These are phyloP conservation scores for Echites panduratus DNA, from an alignment of 257 asterid species.

Conservation along the genomic window DNA sequence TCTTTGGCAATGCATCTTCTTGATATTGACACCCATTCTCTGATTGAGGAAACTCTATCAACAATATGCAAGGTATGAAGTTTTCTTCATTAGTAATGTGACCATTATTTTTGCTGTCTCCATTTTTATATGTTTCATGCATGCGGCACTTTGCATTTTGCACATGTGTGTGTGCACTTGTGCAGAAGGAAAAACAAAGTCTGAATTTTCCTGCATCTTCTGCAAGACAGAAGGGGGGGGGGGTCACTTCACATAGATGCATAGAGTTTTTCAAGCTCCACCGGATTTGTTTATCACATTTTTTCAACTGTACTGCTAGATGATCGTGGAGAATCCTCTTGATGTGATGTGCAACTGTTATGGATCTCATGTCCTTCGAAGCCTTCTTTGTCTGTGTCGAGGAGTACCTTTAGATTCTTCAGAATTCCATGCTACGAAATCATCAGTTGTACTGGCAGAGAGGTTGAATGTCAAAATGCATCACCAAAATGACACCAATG, in stretches of 20 bases:
- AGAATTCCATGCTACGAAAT: slow-evolving; percentile 64
- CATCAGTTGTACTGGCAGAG: slow-evolving; percentile 63
- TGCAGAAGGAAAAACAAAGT: neutral
- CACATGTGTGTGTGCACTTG: too few relatives aligned
- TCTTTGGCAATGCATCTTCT: slow-evolving; percentile 72
- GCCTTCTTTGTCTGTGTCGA: slow-evolving; percentile 80
- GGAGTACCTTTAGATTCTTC: slow-evolving; percentile 72
- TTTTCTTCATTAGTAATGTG: neutral
- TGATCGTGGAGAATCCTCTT: slow-evolving; percentile 54
- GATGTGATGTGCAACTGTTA: slow-evolving; percentile 81
- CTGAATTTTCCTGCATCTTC: too few relatives aligned
- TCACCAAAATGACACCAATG: slow-evolving; percentile 27
- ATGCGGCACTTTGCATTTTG: neutral
- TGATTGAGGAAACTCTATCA: slow-evolving; percentile 53
- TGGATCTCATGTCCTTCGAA: slow-evolving; percentile 93
- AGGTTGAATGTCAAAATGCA: slow-evolving; percentile 58
- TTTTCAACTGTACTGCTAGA: slow-evolving; percentile 32
- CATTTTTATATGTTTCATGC: neutral
- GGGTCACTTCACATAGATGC: neutral
- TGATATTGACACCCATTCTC: slow-evolving; percentile 46
- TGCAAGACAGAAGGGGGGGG: too few relatives aligned
- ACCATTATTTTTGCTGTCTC: neutral
- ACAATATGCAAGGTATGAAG: slow-evolving; percentile 57
- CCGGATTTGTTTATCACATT: slow-evolving; percentile 2
- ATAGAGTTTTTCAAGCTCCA: neutral